These are phyloP conservation scores for Dissophora ornata DNA, from an alignment of 192 early-diverging fungal genomes.

Conservation along the genomic window DNA sequence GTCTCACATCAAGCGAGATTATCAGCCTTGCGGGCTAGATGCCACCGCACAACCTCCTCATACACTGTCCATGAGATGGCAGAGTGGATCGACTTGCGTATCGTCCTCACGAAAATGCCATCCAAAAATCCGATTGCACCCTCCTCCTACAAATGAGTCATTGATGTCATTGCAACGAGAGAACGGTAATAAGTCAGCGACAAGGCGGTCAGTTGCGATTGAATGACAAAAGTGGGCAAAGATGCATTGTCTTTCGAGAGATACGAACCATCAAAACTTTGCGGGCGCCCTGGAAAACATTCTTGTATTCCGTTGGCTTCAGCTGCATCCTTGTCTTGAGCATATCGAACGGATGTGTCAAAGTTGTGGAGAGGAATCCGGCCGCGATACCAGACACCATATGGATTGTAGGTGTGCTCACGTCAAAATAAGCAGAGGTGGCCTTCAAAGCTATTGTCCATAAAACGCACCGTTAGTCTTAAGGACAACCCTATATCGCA, in stretches of 20 bases:
- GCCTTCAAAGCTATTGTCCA: slow-evolving; percentile 32
- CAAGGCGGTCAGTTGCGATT: no score
- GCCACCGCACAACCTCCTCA: slow-evolving; percentile 74
- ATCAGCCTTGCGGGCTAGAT: slow-evolving; percentile 29
- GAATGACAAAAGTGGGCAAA: no score
- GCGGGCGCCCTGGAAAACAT: slow-evolving; percentile 56
- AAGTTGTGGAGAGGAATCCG: slow-evolving; percentile 77
- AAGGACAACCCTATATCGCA: no score
- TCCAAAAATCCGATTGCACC: slow-evolving; percentile 82
- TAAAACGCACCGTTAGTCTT: no score
- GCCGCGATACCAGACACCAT: slow-evolving; percentile 73
- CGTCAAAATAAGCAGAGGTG: slow-evolving; percentile 33
- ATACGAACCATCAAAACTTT: slow-evolving; percentile 62
- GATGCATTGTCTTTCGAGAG: no score
- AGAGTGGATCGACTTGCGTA: slow-evolving; percentile 85
- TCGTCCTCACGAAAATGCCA: slow-evolving; percentile 82
- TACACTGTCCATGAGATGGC: slow-evolving; percentile 95
- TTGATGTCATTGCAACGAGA: no score
- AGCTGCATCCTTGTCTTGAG: slow-evolving; percentile 94
- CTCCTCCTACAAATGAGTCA: slow-evolving; percentile 71
- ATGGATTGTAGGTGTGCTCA: slow-evolving; percentile 63
- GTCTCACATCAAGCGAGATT: slow-evolving; percentile 15
- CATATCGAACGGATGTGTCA: slow-evolving; percentile 96
- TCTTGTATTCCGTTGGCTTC: slow-evolving; percentile 77
- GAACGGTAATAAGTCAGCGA: no score